Percentiles rank a stretch among this genome's conserved stretches.
Evolutionary conservation across 495 filamentous ascomycete genomes (phyloP).

Genomic region (Aspergillus sclerotioniger): DNA sequence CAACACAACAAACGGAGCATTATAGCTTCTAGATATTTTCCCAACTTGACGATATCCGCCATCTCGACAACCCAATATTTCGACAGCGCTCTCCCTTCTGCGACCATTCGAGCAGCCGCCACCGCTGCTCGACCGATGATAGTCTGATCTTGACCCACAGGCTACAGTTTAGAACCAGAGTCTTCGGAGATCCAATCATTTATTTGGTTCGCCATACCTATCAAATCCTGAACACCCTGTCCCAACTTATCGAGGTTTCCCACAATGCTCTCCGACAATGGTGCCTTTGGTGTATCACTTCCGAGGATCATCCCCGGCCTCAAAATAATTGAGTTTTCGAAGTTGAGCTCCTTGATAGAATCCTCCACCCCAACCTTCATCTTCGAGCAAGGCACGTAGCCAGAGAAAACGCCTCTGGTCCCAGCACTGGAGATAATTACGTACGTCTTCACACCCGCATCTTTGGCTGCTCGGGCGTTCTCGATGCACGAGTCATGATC

Average conservation of each 20-base stretch:
- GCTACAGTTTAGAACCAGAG: constrained; percentile 4
- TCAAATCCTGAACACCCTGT: constrained; percentile 30
- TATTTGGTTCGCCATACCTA: constrained; percentile 25
- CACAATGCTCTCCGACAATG: constrained; percentile 28
- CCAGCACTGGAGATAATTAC: constrained; percentile 47
- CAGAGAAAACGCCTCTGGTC: constrained; percentile 26
- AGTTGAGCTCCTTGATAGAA: constrained; percentile 35
- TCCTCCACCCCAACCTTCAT: constrained; percentile 44
- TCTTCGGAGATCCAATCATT: neutral
- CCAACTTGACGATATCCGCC: constrained; percentile 32
- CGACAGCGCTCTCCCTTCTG: constrained; percentile 36
- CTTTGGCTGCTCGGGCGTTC: constrained; percentile 48
- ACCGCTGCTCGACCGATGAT: constrained; percentile 40
- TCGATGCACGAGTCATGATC: constrained; percentile 49
- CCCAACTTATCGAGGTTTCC: constrained; percentile 26
- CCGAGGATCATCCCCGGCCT: constrained; percentile 41
- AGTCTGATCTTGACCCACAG: constrained; percentile 32
- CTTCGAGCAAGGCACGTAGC: constrained; percentile 33
- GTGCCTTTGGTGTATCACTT: constrained; percentile 29
- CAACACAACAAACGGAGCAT: no score
- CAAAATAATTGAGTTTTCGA: constrained; percentile 38
- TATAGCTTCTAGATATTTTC: no score
- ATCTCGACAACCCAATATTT: constrained; percentile 36
- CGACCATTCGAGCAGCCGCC: constrained; percentile 29
- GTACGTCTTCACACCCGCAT: constrained; percentile 48